Evolutionary conservation across 129 eudicot species (phyloP).

Genomic region (Escallonia herrerae): DNA sequence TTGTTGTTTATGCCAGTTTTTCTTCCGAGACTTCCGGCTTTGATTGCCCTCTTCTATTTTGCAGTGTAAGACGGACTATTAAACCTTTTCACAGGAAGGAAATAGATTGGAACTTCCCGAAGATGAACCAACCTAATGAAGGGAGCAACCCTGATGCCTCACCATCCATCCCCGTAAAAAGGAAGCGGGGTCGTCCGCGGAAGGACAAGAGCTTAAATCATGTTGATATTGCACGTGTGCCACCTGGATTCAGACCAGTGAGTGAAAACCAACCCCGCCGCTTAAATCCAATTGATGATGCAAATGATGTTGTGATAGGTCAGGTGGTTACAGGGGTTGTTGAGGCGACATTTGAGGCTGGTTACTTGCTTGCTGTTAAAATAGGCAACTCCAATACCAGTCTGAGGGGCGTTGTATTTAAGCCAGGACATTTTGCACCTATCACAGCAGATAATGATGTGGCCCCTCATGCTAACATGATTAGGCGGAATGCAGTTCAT

Average conservation of each 20-base stretch:
- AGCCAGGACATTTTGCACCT: slow-evolving; percentile 84
- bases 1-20: too few relatives aligned
- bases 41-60: neutral
- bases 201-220: slow-evolving; percentile 54
- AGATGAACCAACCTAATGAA: slow-evolving; percentile 49
- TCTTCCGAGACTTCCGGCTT: too few relatives aligned
- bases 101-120: slow-evolving; percentile 1
- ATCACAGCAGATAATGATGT: slow-evolving; percentile 77
- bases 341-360: slow-evolving; percentile 82
- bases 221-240: slow-evolving; percentile 27
- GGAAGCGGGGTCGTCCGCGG: slow-evolving; percentile 88
- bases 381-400: slow-evolving; percentile 66
- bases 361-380: slow-evolving; percentile 68
- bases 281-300: slow-evolving; percentile 25
- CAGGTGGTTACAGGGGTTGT: slow-evolving; percentile 70
- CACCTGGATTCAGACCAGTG: slow-evolving; percentile 38
- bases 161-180: slow-evolving; percentile 35
- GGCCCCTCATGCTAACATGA: slow-evolving; percentile 77
- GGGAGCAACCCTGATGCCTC: slow-evolving; percentile 30
- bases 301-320: slow-evolving; percentile 53
- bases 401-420: slow-evolving; percentile 81
- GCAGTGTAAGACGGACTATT: slow-evolving; percentile 1
- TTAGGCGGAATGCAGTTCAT: slow-evolving; percentile 44
- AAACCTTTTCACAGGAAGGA: neutral
- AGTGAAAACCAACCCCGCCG: slow-evolving; percentile 28